Evolutionary conservation across 2,329 filamentous ascomycete species (phyloP).

Genomic region (Ilyonectria sp.): DNA sequence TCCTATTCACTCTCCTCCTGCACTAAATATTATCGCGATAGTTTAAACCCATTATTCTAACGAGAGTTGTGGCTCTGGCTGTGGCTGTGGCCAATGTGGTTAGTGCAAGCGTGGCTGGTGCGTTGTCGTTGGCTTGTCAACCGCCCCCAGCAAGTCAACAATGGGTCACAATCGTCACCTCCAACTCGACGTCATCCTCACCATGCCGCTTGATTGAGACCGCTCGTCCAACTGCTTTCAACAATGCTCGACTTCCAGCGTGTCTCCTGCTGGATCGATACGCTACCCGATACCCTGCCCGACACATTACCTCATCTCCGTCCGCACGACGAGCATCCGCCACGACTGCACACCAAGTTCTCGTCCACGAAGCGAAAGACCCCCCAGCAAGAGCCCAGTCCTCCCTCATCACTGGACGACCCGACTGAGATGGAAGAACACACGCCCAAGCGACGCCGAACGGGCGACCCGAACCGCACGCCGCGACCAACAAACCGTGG

Average conservation of each 20-base stretch:
- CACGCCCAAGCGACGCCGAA: not conserved
- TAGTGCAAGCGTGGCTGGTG: not conserved
- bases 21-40: too few species aligned
- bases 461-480: not conserved
- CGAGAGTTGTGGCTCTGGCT: not conserved
- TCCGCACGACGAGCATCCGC: not conserved
- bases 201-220: not conserved
- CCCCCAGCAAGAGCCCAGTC: not conserved
- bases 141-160: not conserved
- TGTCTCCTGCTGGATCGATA: not conserved
- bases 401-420: not conserved
- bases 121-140: not conserved
- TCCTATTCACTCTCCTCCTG: too few species aligned
- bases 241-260: not conserved
- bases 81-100: too few species aligned
- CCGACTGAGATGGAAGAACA: not conserved
- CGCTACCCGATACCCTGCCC: not conserved
- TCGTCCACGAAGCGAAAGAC: not conserved
- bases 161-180: not conserved
- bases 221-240: not conserved
- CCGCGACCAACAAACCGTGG: not conserved
- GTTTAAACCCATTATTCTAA: not conserved
- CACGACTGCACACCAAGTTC: not conserved
- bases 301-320: not conserved
- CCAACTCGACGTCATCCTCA: not conserved